phyloP scores from a whole-genome alignment of 176 grass and related monocot species.

The Luzula sylvatica region DNA sequence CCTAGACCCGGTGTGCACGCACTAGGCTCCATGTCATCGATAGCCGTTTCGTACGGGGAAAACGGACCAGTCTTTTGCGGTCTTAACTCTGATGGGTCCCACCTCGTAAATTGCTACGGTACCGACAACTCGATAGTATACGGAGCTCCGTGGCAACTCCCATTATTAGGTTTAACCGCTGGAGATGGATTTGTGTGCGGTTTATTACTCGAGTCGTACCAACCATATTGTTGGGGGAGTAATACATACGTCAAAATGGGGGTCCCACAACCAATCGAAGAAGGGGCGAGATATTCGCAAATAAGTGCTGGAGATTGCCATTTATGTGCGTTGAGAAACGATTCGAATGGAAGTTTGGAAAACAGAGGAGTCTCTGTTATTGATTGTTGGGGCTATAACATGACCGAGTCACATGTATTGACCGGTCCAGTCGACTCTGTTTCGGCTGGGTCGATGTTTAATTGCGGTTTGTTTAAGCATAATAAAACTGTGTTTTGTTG shows the following conservation, averaged over 20 bases:
- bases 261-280: slow-evolving; percentile 87
- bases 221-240: slow-evolving; percentile 96
- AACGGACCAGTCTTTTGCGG: slow-evolving; percentile 93
- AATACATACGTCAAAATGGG: slow-evolving; percentile 91
- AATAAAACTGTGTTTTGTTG: slow-evolving; percentile 83
- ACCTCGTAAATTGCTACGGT: slow-evolving; percentile 66
- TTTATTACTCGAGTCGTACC: slow-evolving; percentile 61
- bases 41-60: slow-evolving; percentile 84
- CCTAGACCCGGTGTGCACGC: slow-evolving; percentile 17
- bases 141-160: slow-evolving; percentile 57
- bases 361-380: slow-evolving; percentile 32
- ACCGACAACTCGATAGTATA: slow-evolving; percentile 85
- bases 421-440: slow-evolving; percentile 34
- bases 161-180: slow-evolving; percentile 62
- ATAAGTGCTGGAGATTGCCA: slow-evolving; percentile 90
- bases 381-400: slow-evolving; percentile 99
- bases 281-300: slow-evolving; percentile 58
- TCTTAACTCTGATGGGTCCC: slow-evolving; percentile 69
- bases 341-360: slow-evolving; percentile 12
- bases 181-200: slow-evolving; percentile 91
- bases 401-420: slow-evolving; percentile 55
- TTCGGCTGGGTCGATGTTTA: slow-evolving; percentile 85
- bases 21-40: slow-evolving; percentile 94
- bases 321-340: slow-evolving; percentile 52
- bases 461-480: slow-evolving; percentile 50